phyloP scores from a whole-genome alignment of 768 basidiomycete genomes.

The Daedaleopsis nitida region DNA sequence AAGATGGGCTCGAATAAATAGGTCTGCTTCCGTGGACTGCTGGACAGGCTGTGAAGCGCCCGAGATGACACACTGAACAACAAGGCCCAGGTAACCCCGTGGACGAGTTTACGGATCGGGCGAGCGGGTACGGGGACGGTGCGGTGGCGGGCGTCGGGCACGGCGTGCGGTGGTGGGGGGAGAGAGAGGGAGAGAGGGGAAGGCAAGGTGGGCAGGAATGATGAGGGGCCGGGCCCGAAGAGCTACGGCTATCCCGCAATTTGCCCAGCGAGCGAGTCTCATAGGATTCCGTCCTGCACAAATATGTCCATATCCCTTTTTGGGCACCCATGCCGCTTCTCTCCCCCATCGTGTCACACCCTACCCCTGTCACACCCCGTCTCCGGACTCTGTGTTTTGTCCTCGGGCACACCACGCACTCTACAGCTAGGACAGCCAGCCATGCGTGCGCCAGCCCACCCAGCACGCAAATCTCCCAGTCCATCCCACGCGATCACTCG shows the following conservation, averaged over 20 bases:
- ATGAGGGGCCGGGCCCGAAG: conserved; percentile 24
- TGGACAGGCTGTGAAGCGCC: conserved; percentile 22
- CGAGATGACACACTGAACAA: conserved; percentile 21
- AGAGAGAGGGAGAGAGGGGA: conserved; percentile 12
- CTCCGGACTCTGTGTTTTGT: not conserved
- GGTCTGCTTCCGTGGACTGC: conserved; percentile 22
- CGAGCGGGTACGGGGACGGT: conserved; percentile 5
- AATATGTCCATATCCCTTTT: conserved; percentile 30
- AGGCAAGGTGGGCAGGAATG: conserved; percentile 16
- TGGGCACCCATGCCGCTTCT: conserved; percentile 23
- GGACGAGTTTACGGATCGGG: conserved; percentile 9
- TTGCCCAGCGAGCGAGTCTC: conserved; percentile 28
- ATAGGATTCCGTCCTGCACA: conserved; percentile 28
- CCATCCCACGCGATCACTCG: conserved; percentile 8
- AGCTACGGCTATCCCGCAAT: conserved; percentile 28
- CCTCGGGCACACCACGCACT: not conserved
- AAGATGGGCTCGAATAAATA: conserved; percentile 16
- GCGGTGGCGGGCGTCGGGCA: conserved; percentile 1
- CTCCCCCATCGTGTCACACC: conserved; percentile 26
- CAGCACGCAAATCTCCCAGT: not conserved
- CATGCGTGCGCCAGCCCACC: not conserved
- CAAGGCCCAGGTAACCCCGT: conserved; percentile 7
- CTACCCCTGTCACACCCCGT: conserved; percentile 19
- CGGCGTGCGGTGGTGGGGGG: not conserved
- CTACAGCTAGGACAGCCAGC: not conserved